These are phyloP conservation scores for Fomitopsis betulina DNA, from an alignment of 1,284 basidiomycete species.

Conservation along the genomic window DNA sequence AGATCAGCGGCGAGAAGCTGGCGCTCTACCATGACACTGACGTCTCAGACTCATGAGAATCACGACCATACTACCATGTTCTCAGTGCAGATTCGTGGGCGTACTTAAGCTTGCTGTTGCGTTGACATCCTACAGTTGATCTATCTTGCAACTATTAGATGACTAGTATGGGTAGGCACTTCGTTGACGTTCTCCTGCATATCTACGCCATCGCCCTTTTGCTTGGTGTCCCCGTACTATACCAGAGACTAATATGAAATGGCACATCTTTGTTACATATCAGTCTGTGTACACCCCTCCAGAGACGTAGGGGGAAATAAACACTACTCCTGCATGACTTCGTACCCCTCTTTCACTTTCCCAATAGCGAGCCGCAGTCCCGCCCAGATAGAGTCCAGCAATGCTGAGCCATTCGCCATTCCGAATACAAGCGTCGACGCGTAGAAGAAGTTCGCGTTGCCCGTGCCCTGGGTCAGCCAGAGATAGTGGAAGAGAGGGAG, in stretches of 20 bases:
- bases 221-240: background rate
- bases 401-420: slow-evolving; percentile 77
- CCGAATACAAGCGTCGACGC: slow-evolving; percentile 94
- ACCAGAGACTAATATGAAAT: background rate
- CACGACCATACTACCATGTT: background rate
- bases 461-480: slow-evolving; percentile 90
- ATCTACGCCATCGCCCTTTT: background rate
- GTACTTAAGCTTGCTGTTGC: no score
- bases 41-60: background rate
- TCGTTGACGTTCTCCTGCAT: background rate
- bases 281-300: no score
- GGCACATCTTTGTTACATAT: no score
- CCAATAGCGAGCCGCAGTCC: slow-evolving; percentile 70
- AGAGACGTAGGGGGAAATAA: no score
- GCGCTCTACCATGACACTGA: slow-evolving; percentile 5
- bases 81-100: background rate
- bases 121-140: no score
- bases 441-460: slow-evolving; percentile 99
- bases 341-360: slow-evolving; percentile 44
- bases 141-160: no score
- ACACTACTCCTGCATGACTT: slow-evolving; percentile 51
- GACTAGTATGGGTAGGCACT: no score
- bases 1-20: slow-evolving; percentile 9
- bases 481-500: slow-evolving; percentile 90
- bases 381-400: slow-evolving; percentile 81